Evolutionary conservation across 139 green algal genomes (phyloP).

Genomic region (Auxenochlorella pyrenoidosa): DNA sequence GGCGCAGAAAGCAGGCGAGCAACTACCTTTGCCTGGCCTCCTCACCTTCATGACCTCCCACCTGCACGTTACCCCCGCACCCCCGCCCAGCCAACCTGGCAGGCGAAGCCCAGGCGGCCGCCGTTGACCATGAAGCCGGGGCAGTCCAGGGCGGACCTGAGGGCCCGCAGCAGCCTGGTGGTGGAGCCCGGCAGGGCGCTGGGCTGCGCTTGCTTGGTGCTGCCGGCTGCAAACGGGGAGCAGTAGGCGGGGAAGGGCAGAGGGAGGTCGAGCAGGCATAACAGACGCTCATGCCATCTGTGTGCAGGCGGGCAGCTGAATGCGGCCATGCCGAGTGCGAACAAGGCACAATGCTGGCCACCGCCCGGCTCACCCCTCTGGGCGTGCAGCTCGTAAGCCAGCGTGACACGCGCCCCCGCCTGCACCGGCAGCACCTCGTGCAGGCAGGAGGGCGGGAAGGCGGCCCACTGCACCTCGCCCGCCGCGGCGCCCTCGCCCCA

Average conservation of each 20-base stretch:
- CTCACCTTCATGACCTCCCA: no score
- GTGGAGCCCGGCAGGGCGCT: background rate
- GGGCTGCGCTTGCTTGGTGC: background rate
- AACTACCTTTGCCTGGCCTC: no score
- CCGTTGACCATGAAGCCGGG: slow-evolving; percentile 1
- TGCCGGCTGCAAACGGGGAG: background rate
- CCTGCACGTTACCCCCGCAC: no score
- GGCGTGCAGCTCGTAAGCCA: background rate
- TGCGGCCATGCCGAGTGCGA: no score
- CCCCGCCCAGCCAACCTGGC: background rate
- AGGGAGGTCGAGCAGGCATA: no score
- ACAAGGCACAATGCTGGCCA: no score
- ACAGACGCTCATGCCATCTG: no score
- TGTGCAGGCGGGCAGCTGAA: no score
- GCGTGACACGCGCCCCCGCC: background rate
- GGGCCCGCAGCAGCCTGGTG: background rate
- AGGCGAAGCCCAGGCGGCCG: background rate
- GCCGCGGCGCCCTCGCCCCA: background rate
- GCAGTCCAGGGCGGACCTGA: background rate
- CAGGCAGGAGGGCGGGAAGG: background rate
- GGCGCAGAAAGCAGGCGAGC: no score
- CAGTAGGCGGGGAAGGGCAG: no score
- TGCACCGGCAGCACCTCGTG: slow-evolving; percentile 2
- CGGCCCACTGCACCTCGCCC: slow-evolving; percentile 12
- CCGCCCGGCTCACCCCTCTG: background rate